Base-by-base conservation (phyloP, 2,329 filamentous ascomycete species). In the Fusarium sp. region DNA sequence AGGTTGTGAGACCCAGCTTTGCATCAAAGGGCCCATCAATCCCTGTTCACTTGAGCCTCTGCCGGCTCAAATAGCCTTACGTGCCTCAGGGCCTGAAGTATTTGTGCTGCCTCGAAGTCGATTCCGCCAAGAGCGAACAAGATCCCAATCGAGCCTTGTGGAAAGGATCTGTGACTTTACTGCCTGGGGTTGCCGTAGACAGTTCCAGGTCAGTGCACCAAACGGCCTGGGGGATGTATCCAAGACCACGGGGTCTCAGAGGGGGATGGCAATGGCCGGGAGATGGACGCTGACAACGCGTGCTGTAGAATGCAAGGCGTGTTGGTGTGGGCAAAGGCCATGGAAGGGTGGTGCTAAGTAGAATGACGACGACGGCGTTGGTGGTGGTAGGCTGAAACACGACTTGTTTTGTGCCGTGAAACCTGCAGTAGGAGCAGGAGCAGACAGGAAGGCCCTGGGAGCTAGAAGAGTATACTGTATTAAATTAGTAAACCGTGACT, bases 311-410 rank as follows among this genome's bases (percentile, higher is more conserved):
- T 37, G 48, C 16, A 52, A 52, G 16, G 48, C 48, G 23, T 23
- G 23, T 36, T 52, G 18, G 48, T 39, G 36, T 37, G 34, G 60
- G 36, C 18, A 12, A 37, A 47, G 54, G 34, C 34, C 16, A 23
- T 41, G 44, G 34, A 46, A 47, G 28, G 30, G 52, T 66, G 50
- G 52, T 44, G 55, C 16, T 56, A 48, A 23, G 23, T 23, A 23
- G 23, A 23, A 23, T 23, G 43, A 44, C 48, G 6, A 34, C 36
- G 47, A 31, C 50, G 51, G 46, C 50, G 58, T 52, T 51, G 43
- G 36, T 51, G 53, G 60, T 64, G 47, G 48, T 54, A 43, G 50
- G 47, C 50, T 68, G 64, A 64, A 68, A 68, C 65, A 68, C 44
- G 48, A 60, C 27, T 46, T 54, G 59, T 54, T 64, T 55, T 53